Conservation (phyloP, 164 flowering plant species). For the Paratinospora sagittata region DNA sequence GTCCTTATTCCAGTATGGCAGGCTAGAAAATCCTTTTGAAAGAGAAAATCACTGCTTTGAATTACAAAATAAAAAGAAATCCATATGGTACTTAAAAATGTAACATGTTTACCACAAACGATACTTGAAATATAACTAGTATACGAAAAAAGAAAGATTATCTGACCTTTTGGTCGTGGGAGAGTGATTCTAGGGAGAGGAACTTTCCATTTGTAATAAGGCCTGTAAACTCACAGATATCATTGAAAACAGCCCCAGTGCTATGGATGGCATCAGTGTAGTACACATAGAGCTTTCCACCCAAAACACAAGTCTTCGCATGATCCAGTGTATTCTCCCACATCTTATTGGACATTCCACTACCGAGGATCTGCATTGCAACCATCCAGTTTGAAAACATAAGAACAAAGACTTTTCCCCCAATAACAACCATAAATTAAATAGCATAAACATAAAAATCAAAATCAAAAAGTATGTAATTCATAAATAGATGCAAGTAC, state of each 20-base stretch:
- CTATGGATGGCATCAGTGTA: conserved; percentile 62
- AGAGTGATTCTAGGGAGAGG: conserved; percentile 60
- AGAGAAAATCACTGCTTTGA: too few species aligned
- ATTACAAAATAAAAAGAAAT: too few species aligned
- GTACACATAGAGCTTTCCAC: conserved; percentile 75
- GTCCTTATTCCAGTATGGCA: too few species aligned
- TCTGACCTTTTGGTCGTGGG: conserved; percentile 80
- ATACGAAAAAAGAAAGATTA: not conserved
- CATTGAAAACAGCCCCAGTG: conserved; percentile 75
- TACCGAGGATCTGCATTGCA: conserved; percentile 71
- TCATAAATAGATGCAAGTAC: too few species aligned
- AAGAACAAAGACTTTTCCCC: too few species aligned
- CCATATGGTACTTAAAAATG: not conserved
- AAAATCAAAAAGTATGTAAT: not conserved
- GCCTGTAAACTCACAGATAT: conserved; percentile 78
- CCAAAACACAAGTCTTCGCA: conserved; percentile 81
- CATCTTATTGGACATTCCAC: conserved; percentile 99
- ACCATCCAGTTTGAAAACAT: too few species aligned
- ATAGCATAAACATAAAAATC: conserved; percentile 5
- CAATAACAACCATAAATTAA: not conserved
- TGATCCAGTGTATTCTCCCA: conserved; percentile 93
- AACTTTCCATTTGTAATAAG: conserved; percentile 66
- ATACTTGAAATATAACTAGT: too few species aligned
- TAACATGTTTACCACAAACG: not conserved
- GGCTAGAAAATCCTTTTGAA: too few species aligned